Evolutionary conservation across 2,329 filamentous ascomycete species (phyloP).

Genomic region (Thyridium curvatum): DNA sequence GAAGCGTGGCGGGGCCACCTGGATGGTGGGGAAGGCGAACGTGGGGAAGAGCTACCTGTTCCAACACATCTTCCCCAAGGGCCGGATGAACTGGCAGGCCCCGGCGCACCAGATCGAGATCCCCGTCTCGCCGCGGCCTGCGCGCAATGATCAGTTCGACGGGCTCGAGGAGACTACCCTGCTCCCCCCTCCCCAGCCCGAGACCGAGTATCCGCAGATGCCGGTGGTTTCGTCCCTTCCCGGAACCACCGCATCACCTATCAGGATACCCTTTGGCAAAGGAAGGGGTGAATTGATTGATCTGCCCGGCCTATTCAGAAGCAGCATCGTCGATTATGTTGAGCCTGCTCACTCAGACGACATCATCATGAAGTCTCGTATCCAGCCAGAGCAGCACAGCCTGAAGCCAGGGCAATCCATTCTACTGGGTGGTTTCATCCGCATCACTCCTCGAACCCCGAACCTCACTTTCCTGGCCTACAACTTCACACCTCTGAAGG

Average conservation of each 20-base stretch:
- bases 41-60: constrained; percentile 95
- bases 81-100: constrained; percentile 36
- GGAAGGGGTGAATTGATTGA: constrained; percentile 89
- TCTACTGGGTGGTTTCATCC: constrained; percentile 77
- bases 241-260: constrained; percentile 91
- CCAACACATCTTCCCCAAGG: constrained; percentile 79
- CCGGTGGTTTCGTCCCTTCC: constrained; percentile 81
- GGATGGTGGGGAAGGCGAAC: constrained; percentile 98
- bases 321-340: constrained; percentile 66
- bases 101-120: constrained; percentile 28
- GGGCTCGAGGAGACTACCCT: constrained; percentile 43
- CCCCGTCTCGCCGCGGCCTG: constrained; percentile 12
- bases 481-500: constrained; percentile 72
- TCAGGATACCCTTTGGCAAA: constrained; percentile 82
- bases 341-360: constrained; percentile 56
- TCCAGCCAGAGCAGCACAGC: constrained; percentile 65
- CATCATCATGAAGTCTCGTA: constrained; percentile 72
- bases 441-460: constrained; percentile 70
- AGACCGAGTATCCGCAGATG: constrained; percentile 74
- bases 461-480: constrained; percentile 70
- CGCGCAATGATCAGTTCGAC: constrained; percentile 7
- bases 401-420: constrained; percentile 75
- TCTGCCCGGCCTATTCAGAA: constrained; percentile 76
- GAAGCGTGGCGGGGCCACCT: constrained; percentile 75
- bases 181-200: constrained; percentile 69